Percentiles rank a stretch among this genome's conserved stretches.
Evolutionary conservation across 257 asterid genomes (phyloP).

Genomic region (Linderniella brevidens): DNA sequence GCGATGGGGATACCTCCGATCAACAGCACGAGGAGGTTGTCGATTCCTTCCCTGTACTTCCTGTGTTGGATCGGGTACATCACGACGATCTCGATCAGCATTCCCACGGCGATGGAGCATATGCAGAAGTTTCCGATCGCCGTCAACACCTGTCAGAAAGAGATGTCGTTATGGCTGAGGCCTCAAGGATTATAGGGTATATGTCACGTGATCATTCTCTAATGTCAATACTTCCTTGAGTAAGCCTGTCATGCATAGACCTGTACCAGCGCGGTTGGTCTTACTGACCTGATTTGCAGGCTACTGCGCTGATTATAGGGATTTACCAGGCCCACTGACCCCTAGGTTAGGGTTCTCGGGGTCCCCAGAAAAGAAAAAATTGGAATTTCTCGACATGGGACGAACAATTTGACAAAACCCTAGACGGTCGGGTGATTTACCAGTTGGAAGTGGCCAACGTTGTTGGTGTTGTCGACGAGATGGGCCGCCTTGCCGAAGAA

Average conservation of each 20-base stretch:
- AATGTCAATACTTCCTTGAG: too few relatives aligned
- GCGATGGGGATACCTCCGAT: slow-evolving; percentile 95
- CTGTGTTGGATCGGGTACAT: slow-evolving; percentile 72
- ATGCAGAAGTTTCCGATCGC: slow-evolving; percentile 91
- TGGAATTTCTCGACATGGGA: too few relatives aligned
- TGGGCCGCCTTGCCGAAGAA: slow-evolving; percentile 97
- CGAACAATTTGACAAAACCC: too few relatives aligned
- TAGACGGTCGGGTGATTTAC: slow-evolving; percentile 11
- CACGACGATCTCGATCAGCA: slow-evolving; percentile 54
- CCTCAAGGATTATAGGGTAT: too few relatives aligned
- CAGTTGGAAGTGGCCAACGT: slow-evolving; percentile 86
- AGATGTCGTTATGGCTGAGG: too few relatives aligned
- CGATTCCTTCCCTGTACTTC: slow-evolving; percentile 70
- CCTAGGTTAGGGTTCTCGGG: too few relatives aligned
- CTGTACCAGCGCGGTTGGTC: too few relatives aligned
- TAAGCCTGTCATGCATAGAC: too few relatives aligned
- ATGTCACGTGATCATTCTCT: too few relatives aligned
- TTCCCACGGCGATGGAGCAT: slow-evolving; percentile 70
- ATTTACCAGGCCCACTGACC: too few relatives aligned
- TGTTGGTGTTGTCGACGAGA: slow-evolving; percentile 88
- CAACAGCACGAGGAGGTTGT: slow-evolving; percentile 65
- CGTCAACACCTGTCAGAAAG: slow-evolving; percentile 17
- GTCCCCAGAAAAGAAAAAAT: too few relatives aligned
- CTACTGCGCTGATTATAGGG: too few relatives aligned
- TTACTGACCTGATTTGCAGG: slow-evolving; percentile 29